Base-by-base conservation (phyloP, 306 rosid genomes). In the Potentilla sterilis region DNA sequence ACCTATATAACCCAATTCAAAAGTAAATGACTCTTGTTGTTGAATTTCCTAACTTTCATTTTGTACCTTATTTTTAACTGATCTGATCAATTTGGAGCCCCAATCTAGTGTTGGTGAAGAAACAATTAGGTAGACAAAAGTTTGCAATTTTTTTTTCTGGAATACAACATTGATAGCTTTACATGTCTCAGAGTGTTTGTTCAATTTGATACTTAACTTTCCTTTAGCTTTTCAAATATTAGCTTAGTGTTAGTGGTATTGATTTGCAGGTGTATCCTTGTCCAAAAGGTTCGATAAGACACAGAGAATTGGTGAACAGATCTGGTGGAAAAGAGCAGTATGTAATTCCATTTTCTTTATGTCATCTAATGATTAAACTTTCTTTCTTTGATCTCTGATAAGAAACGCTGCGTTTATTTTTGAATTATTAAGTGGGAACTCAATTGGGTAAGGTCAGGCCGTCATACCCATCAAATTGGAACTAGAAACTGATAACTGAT, bases 291-390 rank as follows among this genome's bases (percentile, higher is more conserved):
- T 93, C 98, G 38, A 57, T 83, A 75, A 88, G 93, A 78, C 93
- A 93, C 76, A 87, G 97, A 81, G 92, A 93, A 51, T 82, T 86
- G 78, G 98, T 93, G 72, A 87, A 86, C 76, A 81, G 72, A 81
- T 74, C 67, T 21, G 96, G 98, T 72, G 98, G 98, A 81, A 89
- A 89, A 83, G 93, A 93, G 84, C 96, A 80, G 98, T 93, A 89
- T 34, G 98, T 75, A 79, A 70, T 77, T 87, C 82, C 74, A 76
- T 69, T 81, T 67, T 22, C 72, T 44, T 66, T 58, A 78, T 70
- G 52, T 66, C 47, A 42, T 59, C 7, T 46, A 49, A 32, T 7
- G 32, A 52, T 18, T 51, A 22, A 37, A 65, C 51, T 65, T 40
- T 37, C 15, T 12, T 46, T 59, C 37, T 67, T 65, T 66, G 12